phyloP scores from a whole-genome alignment of 2,329 filamentous ascomycete species.

The Blumeriella jaapii region DNA sequence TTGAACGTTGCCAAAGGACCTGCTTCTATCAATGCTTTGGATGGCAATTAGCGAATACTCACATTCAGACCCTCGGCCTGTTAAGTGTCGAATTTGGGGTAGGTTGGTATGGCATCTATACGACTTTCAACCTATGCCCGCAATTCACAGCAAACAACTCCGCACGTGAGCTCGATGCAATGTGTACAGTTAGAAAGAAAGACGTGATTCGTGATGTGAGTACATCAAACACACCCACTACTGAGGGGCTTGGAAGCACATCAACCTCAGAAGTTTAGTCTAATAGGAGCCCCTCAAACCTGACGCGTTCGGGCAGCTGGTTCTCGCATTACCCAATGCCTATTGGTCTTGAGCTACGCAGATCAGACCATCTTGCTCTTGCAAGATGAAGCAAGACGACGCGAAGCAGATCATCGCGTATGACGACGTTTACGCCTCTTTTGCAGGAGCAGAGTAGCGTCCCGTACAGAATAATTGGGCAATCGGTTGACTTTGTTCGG shows the following conservation, averaged over 20 bases:
- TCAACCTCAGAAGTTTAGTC: slow-evolving; percentile 15
- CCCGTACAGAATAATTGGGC: too few relatives aligned
- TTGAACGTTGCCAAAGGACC: too few relatives aligned
- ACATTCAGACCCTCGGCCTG: too few relatives aligned
- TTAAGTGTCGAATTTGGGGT: too few relatives aligned
- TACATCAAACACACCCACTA: neutral
- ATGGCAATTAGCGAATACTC: too few relatives aligned
- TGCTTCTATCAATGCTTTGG: too few relatives aligned
- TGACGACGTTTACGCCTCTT: slow-evolving; percentile 16
- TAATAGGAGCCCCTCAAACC: slow-evolving; percentile 8
- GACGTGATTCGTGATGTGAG: neutral
- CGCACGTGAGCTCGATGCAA: too few relatives aligned
- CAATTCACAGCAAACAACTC: too few relatives aligned
- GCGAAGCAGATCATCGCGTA: slow-evolving; percentile 7
- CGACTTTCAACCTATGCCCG: too few relatives aligned
- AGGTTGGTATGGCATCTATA: too few relatives aligned
- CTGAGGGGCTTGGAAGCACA: slow-evolving; percentile 13
- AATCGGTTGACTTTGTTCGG: slow-evolving; percentile 10
- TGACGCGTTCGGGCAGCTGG: slow-evolving; percentile 7
- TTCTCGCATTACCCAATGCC: slow-evolving; percentile 13
- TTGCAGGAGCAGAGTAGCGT: slow-evolving; percentile 14
- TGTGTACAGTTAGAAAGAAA: too few relatives aligned
- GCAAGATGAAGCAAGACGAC: slow-evolving; percentile 5
- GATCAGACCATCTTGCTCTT: slow-evolving; percentile 13
- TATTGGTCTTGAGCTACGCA: slow-evolving; percentile 15